Base-by-base conservation (phyloP, 169 alveolate species). In the Plasmodium relictum region DNA sequence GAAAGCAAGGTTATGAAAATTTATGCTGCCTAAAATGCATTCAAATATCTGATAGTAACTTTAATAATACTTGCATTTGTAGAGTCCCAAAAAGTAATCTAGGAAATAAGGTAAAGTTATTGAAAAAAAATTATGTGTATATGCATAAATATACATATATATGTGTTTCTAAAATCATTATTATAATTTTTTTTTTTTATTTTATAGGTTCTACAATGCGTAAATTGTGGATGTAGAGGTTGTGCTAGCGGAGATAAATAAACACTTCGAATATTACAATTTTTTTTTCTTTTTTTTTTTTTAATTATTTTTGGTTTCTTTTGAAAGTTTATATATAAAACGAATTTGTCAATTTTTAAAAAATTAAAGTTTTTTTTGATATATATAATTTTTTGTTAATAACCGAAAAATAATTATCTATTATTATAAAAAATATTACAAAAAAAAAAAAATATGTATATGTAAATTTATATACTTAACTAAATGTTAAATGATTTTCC, bases 201-300 rank as follows among this genome's bases (percentile, higher is more conserved):
- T 7, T 62, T 54, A 26, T 44, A 83, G 94, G 87, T 91, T 66
- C 95, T 98, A 59, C 99, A 99, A 94, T 99, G 99, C 92, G 96
- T 96, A 65, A 96, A 96, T 78, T 99, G 99, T 89, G 99, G 99
- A 18, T 99, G 99, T 88, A 95, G 98, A 50, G 99, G 99, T 44
- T 99, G 99, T 90, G 99, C 99, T 41, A 92, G 96, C 66, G 95
- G 96, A 54, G 96, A 94, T 59, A 87, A 69, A 66, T 76, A 66
- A 61, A 18, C 50, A 62, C 45, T 58, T 70, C 39, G 24, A 42
- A 24, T 22, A 41, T 71, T 16, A 41, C 6, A 20, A 24, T 58
- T 58, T 73, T 58, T 56, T 18, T 39, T 58, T 58, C 56, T 58
- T 56, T 18, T 39, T 74, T 42, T 69, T 44, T n/a, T 69, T 48